Evolutionary conservation across 768 basidiomycete genomes (phyloP), one percentile per base, ranked within the genome.

Genomic region (Pluteus cervinus): DNA sequence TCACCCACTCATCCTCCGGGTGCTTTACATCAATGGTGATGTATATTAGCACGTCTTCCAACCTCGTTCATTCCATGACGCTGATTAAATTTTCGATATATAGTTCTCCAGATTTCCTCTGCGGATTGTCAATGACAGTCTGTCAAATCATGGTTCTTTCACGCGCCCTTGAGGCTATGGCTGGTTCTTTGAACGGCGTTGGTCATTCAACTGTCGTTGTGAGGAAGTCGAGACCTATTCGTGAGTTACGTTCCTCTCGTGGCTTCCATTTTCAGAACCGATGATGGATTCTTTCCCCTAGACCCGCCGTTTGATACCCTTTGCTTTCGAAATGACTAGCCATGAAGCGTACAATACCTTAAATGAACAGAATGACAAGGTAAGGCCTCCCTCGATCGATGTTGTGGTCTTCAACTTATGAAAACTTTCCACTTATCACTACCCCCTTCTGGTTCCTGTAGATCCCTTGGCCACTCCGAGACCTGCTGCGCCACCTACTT

Each of bases 1-100:
- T 0, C 96, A 99, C 63, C 94, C 94, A 3, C 59, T 85, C 33
- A 87, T 98, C 26, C 63, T 99, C 22, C 76, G 96, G 22, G 86
- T 88, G 0, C 65, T 98, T 17, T 98, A 93, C 54, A 92, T 99
- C 42, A 93, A 98, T 54, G 90, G 90, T 4, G 87, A 90, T 53
- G 90, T 88, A 31, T 94, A 91, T 65, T 78, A 83, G 88, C 88
- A 51, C 52, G 77, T 70, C 25, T 10, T 18, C 29, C 24, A 7
- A 14, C 20, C 14, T 23, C 32, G 22, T 10, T 33, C 18, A 11
- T 9, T 26, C 36, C 20, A 22, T 29, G 16, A 16, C 4, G 29
- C 9, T 36, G 31, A 33, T 29, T 29, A 4, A 29, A 4, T 37
- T 15, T 30, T 33, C 33, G 22, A 33, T 34, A 40, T 34, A 7